Evolutionary conservation across 1,139 yeast genomes (phyloP).

Genomic region (Wickerhamomyces sp.): DNA sequence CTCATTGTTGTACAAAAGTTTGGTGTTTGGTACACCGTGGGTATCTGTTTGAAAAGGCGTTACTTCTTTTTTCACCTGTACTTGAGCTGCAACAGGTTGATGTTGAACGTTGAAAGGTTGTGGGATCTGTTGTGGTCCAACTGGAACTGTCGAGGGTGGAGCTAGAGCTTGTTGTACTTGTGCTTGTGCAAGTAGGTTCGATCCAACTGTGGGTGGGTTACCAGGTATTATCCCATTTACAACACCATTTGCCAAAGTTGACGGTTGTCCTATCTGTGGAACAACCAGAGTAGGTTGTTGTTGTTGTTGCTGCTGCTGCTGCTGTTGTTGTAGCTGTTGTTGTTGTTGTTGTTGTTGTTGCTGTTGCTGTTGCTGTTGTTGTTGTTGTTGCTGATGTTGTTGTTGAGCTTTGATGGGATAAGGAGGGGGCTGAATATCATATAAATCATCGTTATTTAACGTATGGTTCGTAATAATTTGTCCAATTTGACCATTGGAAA

Average conservation of each 20-base stretch:
- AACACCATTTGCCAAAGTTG: no score
- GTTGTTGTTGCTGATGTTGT: background rate
- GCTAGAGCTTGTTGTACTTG: slow-evolving; percentile 5
- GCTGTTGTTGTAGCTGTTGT: slow-evolving; percentile 1
- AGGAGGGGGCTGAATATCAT: slow-evolving; percentile 30
- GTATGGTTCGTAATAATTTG: slow-evolving; percentile 37
- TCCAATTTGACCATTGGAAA: slow-evolving; percentile 76
- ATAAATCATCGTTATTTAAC: slow-evolving; percentile 26
- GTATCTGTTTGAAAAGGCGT: slow-evolving; percentile 7
- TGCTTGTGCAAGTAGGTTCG: background rate
- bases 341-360: slow-evolving; percentile 4
- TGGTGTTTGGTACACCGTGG: slow-evolving; percentile 43
- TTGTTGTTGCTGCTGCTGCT: background rate
- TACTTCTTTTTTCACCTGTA: background rate
- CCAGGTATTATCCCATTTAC: background rate
- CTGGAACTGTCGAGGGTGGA: slow-evolving; percentile 7
- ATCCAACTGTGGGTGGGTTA: background rate
- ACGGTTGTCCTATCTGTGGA: no score
- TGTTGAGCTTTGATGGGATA: slow-evolving; percentile 21
- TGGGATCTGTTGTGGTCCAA: slow-evolving; percentile 6
- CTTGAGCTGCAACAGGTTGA: background rate
- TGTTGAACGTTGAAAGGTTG: slow-evolving; percentile 2
- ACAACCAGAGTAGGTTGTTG: no score
- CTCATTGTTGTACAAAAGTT: slow-evolving; percentile 52
- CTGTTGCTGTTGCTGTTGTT: slow-evolving; percentile 4